Conservation (phyloP, 2,329 filamentous ascomycete genomes). For the Neoarthrinium moseri region DNA sequence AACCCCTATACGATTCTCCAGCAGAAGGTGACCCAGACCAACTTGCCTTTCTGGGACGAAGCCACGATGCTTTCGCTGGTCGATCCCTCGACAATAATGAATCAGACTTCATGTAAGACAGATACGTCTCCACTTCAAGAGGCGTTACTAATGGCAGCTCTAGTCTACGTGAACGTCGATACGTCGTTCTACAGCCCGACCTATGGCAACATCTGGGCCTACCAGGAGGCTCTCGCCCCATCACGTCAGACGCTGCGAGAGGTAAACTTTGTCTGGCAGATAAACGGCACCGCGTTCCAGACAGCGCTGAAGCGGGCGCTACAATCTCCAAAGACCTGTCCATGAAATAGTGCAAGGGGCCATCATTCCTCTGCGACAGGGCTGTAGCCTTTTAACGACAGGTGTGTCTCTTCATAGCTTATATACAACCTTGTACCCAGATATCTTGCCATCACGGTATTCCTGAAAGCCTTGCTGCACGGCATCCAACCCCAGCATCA, state of each 20-base stretch:
- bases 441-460: background rate
- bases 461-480: background rate
- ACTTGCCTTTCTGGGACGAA: slow-evolving; percentile 23
- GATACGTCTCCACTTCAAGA: background rate
- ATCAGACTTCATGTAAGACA: slow-evolving; percentile 19
- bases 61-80: slow-evolving; percentile 18
- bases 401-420: too few species aligned
- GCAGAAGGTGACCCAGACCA: slow-evolving; percentile 10
- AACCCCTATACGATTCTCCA: slow-evolving; percentile 17
- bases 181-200: slow-evolving; percentile 18
- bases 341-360: slow-evolving; percentile 2
- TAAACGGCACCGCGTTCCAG: slow-evolving; percentile 30
- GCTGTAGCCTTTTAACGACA: too few species aligned
- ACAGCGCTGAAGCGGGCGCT: slow-evolving; percentile 28
- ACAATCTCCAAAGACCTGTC: slow-evolving; percentile 45
- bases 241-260: slow-evolving; percentile 14
- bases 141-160: background rate
- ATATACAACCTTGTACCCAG: background rate
- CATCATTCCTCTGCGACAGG: too few species aligned
- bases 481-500: background rate
- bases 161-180: slow-evolving; percentile 22
- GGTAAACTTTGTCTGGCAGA: slow-evolving; percentile 18
- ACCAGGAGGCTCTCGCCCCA: slow-evolving; percentile 15
- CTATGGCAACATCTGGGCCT: slow-evolving; percentile 20
- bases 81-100: slow-evolving; percentile 15